Conservation (phyloP, 345 rosid genomes). For the Arabis hirsuta region DNA sequence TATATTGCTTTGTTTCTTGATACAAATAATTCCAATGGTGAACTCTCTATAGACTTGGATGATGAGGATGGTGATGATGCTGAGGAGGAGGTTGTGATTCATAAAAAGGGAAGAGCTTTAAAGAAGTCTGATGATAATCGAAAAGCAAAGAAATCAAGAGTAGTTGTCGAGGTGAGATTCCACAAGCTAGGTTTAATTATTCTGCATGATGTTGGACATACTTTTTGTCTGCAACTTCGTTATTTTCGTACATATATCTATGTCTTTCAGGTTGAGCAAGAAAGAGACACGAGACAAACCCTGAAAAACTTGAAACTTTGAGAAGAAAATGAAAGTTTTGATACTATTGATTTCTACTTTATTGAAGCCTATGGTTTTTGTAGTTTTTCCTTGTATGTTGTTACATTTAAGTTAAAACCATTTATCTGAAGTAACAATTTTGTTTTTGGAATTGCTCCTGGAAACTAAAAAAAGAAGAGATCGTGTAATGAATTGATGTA, state of each 20-base stretch:
- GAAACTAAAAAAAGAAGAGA: neutral
- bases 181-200: neutral
- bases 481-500: neutral
- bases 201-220: neutral
- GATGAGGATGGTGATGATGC: conserved; percentile 45
- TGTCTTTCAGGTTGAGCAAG: conserved; percentile 63
- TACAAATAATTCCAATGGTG: neutral
- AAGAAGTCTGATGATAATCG: conserved; percentile 52
- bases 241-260: neutral
- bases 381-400: neutral
- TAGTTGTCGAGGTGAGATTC: conserved; percentile 74
- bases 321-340: conserved; percentile 9
- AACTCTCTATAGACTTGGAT: conserved; percentile 38
- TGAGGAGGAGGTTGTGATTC: conserved; percentile 50
- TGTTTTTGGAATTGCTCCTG: conserved; percentile 2
- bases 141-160: conserved; percentile 68
- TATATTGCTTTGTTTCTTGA: neutral
- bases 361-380: conserved; percentile 14
- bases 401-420: conserved; percentile 11
- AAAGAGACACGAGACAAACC: conserved; percentile 50
- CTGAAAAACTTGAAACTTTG: conserved; percentile 36
- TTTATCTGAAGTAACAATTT: neutral
- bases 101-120: conserved; percentile 48
- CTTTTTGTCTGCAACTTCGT: conserved; percentile 4
- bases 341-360: neutral